Percentiles rank a stretch among this genome's conserved stretches.
Evolutionary conservation across 164 flowering plant species (phyloP).

Genomic region (Liquidambar formosana): DNA sequence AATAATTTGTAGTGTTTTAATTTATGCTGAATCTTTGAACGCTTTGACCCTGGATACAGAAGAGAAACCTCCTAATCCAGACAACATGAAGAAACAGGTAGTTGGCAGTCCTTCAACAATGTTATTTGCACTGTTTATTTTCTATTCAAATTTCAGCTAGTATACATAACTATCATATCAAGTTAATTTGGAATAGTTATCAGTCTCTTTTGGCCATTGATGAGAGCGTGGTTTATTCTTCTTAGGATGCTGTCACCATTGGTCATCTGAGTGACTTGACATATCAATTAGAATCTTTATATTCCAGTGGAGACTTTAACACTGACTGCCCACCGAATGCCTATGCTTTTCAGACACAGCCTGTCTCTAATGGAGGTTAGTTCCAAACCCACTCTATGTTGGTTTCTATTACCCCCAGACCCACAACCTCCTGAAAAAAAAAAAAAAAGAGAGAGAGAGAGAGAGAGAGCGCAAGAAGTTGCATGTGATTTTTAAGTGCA

Average conservation of each 20-base stretch:
- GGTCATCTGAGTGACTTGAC: conserved; percentile 32
- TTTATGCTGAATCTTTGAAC: background rate
- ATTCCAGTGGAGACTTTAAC: conserved; percentile 21
- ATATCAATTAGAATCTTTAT: conserved; percentile 30
- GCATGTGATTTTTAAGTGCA: too few species aligned
- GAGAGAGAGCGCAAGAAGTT: too few species aligned
- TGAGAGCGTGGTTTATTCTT: conserved; percentile 40
- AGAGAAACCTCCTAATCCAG: conserved; percentile 30
- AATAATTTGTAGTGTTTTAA: too few species aligned
- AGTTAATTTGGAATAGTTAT: conserved; percentile 4
- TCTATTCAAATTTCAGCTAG: too few species aligned
- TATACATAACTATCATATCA: background rate
- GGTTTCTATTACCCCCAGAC: too few species aligned
- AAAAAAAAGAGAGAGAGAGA: too few species aligned
- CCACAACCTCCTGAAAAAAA: background rate
- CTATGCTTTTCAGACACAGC: conserved; percentile 67
- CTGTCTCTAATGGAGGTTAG: conserved; percentile 67
- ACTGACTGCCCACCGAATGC: conserved; percentile 31
- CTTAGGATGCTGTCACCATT: conserved; percentile 37
- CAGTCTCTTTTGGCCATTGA: conserved; percentile 43
- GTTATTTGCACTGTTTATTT: too few species aligned
- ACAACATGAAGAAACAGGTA: conserved; percentile 51
- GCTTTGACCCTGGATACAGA: conserved; percentile 14
- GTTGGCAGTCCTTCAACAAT: background rate
- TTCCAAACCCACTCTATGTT: conserved; percentile 1